Evolutionary conservation across 345 rosid species (phyloP).

Genomic region (Citrus trifoliata): DNA sequence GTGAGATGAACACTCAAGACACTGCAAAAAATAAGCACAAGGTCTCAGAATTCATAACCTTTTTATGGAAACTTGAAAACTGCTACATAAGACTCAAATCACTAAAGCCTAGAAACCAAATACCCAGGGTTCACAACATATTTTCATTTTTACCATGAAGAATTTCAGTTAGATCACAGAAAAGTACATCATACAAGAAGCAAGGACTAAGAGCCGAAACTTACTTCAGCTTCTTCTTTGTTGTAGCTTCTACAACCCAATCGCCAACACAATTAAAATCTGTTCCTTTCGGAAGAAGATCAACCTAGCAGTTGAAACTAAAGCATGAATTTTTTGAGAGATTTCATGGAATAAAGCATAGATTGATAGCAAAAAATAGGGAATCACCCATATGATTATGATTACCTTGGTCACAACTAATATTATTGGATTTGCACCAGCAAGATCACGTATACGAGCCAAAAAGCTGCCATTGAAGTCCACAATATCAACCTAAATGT

Average conservation of each 20-base stretch:
- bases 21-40: conserved; percentile 35
- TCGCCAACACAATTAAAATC: conserved; percentile 92
- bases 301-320: conserved; percentile 44
- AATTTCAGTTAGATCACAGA: not conserved
- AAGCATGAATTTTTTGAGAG: conserved; percentile 7
- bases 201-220: conserved; percentile 13
- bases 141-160: not conserved
- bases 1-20: conserved; percentile 88
- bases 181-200: not conserved
- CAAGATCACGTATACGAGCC: conserved; percentile 88
- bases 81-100: not conserved
- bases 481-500: conserved; percentile 83
- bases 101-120: not conserved
- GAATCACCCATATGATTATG: not conserved
- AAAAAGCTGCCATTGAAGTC: conserved; percentile 94
- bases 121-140: conserved; percentile 1
- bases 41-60: conserved; percentile 6
- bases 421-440: conserved; percentile 90
- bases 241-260: conserved; percentile 90
- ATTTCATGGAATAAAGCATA: not conserved
- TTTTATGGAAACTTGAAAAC: not conserved
- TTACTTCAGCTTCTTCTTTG: conserved; percentile 86
- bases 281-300: conserved; percentile 92
- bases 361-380: not conserved
- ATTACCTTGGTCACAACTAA: conserved; percentile 85